Conservation (phyloP, 169 alveolate genomes). For the Plasmodium malariae region DNA sequence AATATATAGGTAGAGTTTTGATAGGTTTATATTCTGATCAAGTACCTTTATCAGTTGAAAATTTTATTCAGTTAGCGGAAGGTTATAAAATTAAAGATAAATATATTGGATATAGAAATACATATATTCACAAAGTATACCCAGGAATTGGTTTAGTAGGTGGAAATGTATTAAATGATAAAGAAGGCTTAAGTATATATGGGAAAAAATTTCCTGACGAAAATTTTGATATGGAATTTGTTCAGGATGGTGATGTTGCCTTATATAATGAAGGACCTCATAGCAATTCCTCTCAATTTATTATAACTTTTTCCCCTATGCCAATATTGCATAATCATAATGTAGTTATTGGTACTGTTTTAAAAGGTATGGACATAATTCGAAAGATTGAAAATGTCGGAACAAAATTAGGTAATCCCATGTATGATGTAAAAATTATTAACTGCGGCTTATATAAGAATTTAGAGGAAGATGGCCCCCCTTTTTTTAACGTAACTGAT, state of each 20-base stretch:
- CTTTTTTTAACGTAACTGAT: constrained; percentile 41
- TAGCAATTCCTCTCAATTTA: constrained; percentile 81
- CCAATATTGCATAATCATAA: constrained; percentile 79
- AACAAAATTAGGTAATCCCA: constrained; percentile 68
- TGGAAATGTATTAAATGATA: constrained; percentile 81
- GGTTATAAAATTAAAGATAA: constrained; percentile 80
- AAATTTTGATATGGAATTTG: constrained; percentile 80
- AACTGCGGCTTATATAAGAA: constrained; percentile 61
- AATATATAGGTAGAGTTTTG: constrained; percentile 83
- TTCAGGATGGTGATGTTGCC: constrained; percentile 87
- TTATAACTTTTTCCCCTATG: constrained; percentile 81
- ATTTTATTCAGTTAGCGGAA: constrained; percentile 83
- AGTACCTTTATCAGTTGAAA: constrained; percentile 84
- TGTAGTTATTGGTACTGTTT: constrained; percentile 86
- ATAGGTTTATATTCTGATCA: constrained; percentile 85
- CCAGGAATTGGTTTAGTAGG: constrained; percentile 82
- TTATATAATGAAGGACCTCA: constrained; percentile 79
- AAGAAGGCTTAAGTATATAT: constrained; percentile 82
- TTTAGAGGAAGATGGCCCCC: constrained; percentile 68
- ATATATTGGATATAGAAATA: constrained; percentile 81
- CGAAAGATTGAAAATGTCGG: constrained; percentile 76
- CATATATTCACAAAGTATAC: constrained; percentile 77
- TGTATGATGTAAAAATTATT: constrained; percentile 63
- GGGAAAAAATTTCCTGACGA: constrained; percentile 85
- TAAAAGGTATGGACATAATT: constrained; percentile 85